Conservation (phyloP, 1,284 basidiomycete genomes). For the Naganishia sp. region DNA sequence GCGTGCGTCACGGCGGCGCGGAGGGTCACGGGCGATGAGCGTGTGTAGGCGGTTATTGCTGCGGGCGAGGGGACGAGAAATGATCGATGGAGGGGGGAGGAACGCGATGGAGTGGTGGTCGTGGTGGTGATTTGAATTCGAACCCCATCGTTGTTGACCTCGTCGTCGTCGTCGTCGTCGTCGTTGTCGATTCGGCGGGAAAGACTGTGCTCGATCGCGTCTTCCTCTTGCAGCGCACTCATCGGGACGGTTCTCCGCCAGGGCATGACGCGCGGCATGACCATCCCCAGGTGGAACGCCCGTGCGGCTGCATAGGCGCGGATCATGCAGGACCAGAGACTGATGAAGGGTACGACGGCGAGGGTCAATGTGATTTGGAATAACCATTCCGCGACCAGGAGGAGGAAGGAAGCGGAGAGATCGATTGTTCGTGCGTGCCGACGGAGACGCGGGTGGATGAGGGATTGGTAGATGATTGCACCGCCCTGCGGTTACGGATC, state of each 20-base stretch:
- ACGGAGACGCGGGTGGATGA: constrained; percentile 6
- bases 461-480: constrained; percentile 4
- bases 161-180: not conserved
- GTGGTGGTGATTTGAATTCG: not conserved
- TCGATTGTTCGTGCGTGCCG: constrained; percentile 16
- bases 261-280: not conserved
- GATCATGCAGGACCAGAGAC: not conserved
- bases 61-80: not conserved
- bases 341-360: constrained; percentile 11
- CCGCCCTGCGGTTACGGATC: constrained; percentile 1
- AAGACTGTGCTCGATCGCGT: not conserved
- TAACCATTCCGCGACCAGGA: constrained; percentile 14
- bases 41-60: constrained; percentile 23
- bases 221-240: not conserved
- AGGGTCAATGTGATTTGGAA: constrained; percentile 7
- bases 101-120: not conserved
- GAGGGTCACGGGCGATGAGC: constrained; percentile 16
- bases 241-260: not conserved
- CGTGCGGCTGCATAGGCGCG: not conserved
- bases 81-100: not conserved
- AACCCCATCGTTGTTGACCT: not conserved
- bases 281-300: not conserved
- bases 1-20: constrained; percentile 11
- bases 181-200: not conserved
- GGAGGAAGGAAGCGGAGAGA: constrained; percentile 6